Conservation (phyloP, 352 stramenopile species). For the Aphanomyces astaci region DNA sequence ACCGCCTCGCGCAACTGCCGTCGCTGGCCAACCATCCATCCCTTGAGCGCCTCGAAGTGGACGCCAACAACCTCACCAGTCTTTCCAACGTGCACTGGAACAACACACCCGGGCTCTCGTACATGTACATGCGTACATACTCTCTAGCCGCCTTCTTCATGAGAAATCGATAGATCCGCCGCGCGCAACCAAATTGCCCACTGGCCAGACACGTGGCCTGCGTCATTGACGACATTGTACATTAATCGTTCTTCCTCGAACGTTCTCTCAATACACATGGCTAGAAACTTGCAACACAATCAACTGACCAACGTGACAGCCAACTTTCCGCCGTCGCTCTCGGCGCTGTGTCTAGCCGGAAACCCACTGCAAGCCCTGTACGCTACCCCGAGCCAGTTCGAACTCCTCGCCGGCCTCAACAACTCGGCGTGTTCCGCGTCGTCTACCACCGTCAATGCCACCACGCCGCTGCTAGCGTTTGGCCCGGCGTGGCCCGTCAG, state of each 20-base stretch:
- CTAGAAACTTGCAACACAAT: neutral
- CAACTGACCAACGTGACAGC: neutral
- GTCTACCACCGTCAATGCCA: neutral
- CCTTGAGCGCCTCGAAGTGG: neutral
- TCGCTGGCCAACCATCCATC: neutral
- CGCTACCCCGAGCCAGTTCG: conserved; percentile 1
- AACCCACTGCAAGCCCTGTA: neutral
- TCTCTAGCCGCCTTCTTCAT: neutral
- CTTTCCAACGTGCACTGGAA: neutral
- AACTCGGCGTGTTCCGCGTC: too few relatives aligned
- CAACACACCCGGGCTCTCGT: neutral
- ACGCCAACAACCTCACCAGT: neutral
- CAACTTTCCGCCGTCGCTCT: neutral
- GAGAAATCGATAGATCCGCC: neutral
- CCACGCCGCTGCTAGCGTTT: neutral
- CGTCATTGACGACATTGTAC: neutral
- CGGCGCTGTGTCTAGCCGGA: conserved; percentile 4
- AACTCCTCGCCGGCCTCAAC: neutral
- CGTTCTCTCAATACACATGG: neutral
- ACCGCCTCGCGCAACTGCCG: neutral
- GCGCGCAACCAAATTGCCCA: neutral
- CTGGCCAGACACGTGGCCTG: neutral
- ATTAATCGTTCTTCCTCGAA: neutral
- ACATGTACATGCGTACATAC: neutral
- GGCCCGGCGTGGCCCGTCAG: neutral